Evolutionary conservation across 208 protist genomes (phyloP).

Genomic region (Leishmania mexicana): DNA sequence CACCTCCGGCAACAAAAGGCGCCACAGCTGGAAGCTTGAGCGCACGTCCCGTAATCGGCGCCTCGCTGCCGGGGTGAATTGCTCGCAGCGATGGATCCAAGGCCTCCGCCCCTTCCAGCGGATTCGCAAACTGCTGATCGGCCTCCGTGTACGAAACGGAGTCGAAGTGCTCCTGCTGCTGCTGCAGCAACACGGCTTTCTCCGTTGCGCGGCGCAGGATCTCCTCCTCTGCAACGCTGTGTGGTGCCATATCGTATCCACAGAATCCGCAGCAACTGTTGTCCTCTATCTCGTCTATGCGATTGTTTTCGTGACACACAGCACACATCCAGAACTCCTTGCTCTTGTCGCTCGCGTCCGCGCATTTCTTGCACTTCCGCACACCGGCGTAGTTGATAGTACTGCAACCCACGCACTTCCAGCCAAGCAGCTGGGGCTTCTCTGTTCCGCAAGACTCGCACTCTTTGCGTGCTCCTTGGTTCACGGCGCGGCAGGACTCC

Average conservation of each 20-base stretch:
- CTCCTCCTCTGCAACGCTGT: constrained; percentile 53
- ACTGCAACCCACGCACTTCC: constrained; percentile 76
- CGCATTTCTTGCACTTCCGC: constrained; percentile 76
- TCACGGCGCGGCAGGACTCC: constrained; percentile 66
- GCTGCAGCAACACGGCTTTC: constrained; percentile 31
- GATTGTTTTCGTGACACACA: constrained; percentile 87
- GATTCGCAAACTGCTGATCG: constrained; percentile 67
- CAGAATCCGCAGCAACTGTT: constrained; percentile 89
- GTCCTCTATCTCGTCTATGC: constrained; percentile 82
- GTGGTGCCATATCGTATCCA: constrained; percentile 88
- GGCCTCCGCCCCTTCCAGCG: constrained; percentile 40
- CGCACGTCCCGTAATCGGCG: not conserved
- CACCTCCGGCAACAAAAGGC: constrained; percentile 11
- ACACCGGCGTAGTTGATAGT: constrained; percentile 75
- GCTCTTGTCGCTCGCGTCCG: constrained; percentile 40
- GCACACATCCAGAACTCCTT: constrained; percentile 85
- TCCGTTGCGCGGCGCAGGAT: constrained; percentile 47
- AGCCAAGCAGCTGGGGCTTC: constrained; percentile 73
- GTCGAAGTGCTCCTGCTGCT: constrained; percentile 72
- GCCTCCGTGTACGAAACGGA: constrained; percentile 54
- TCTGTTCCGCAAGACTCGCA: constrained; percentile 60
- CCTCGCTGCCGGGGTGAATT: not conserved
- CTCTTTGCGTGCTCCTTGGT: constrained; percentile 19
- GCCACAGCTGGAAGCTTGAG: constrained; percentile 15
- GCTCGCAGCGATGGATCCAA: constrained; percentile 23